Evolutionary conservation across 371 early-diverging fungal species (phyloP), one percentile per base, ranked within the genome.

Genomic region (Coemansia sp.): DNA sequence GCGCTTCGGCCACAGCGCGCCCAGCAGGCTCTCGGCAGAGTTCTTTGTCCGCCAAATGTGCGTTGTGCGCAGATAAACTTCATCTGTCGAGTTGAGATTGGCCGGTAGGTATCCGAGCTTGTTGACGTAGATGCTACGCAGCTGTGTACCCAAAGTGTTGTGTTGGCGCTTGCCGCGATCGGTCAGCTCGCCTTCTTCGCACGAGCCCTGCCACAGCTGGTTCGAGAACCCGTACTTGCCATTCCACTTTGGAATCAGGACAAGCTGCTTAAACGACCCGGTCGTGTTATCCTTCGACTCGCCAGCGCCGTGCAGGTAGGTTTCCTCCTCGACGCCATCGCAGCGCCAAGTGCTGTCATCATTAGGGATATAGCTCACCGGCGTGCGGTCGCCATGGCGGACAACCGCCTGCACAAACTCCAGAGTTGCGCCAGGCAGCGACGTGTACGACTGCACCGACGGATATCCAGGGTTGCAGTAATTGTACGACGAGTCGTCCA

Each of bases 1-100:
- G 30, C 68, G 59, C 16, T 60, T 48, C 3, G 86, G 82, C 65
- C 78, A 85, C 34, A 85, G 43, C 5, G 83, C 82, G 39, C 76
- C 78, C 55, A 86, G 59, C 35, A 86, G 55, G 49, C 78, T 72
- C 64, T 82, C 76, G 0, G 80, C 85, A 14, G 84, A 82, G 50
- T 84, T 80, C 26, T 79, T 76, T 3, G 86, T 86, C 26, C 86
- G 81, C 82, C 82, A 80, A 20, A 71, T 38, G 51, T 82, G 71
- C 47, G 77, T 77, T 3, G 60, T 59, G 6, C 74, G 43, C 8
- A 66, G 35, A 42, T 58, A 65, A 6, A 75, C 51, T 39, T 63
- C 51, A 11, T 47, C 16, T 4, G 57, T 26, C 41, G 45, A 2
- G 56, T 68, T 51, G 43, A 66, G 51, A 39, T 52, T 38, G 2